Evolutionary conservation across 345 rosid species (phyloP).

Genomic region (Gossypium bickii): DNA sequence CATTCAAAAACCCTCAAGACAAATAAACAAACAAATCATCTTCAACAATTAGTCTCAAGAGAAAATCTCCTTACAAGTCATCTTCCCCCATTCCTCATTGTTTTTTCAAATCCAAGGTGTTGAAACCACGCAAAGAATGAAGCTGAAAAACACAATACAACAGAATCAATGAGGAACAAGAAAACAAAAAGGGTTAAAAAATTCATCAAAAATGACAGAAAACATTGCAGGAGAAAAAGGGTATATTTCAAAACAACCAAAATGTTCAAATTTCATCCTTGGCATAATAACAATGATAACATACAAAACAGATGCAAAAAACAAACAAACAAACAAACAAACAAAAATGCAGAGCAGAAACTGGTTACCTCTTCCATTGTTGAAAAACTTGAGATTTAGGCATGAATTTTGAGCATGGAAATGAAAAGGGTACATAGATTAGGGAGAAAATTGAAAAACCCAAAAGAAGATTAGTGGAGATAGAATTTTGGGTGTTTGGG

Average conservation of each 20-base stretch:
- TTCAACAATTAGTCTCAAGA: not conserved
- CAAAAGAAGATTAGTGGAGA: conserved; percentile 16
- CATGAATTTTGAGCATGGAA: not conserved
- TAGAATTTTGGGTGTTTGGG: conserved; percentile 12
- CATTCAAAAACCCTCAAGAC: not conserved
- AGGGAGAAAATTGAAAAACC: not conserved
- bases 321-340: too few species aligned
- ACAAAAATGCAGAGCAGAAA: conserved; percentile 8
- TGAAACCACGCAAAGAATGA: not conserved
- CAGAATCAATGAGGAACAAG: not conserved
- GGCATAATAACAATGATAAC: not conserved
- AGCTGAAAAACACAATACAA: not conserved
- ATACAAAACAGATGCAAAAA: not conserved
- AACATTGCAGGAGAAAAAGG: not conserved
- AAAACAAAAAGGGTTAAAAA: not conserved
- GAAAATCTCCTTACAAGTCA: conserved; percentile 1
- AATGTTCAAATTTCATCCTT: not conserved
- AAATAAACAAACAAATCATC: not conserved
- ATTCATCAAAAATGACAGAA: not conserved
- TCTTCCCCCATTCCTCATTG: not conserved
- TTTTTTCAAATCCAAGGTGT: not conserved
- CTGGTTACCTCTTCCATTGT: conserved; percentile 26
- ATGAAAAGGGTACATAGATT: not conserved
- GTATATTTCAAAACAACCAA: not conserved
- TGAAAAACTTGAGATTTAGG: not conserved